These are phyloP conservation scores for Sugiyamaella lignohabitans DNA, from an alignment of 805 yeast genomes.

Conservation along the genomic window DNA sequence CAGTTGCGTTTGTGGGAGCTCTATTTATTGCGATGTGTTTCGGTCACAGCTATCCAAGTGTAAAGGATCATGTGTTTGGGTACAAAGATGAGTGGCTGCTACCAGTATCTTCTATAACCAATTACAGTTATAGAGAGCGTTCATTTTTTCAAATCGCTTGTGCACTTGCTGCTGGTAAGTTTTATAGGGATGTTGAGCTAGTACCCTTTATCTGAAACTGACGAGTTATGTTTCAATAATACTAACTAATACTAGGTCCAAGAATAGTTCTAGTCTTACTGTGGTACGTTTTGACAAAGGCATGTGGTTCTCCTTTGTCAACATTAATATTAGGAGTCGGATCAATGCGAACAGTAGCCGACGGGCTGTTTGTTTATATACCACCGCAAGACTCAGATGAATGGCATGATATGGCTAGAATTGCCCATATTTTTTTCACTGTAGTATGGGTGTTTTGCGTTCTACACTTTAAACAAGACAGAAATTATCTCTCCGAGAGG, in stretches of 20 bases:
- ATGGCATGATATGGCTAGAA: conserved; percentile 17
- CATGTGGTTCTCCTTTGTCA: conserved; percentile 1
- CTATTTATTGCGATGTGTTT: conserved; percentile 3
- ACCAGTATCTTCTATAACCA: conserved; percentile 79
- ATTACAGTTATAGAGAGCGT: conserved; percentile 60
- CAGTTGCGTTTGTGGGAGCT: conserved; percentile 3
- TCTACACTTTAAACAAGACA: background rate
- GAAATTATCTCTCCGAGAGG: background rate
- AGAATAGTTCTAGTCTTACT: conserved; percentile 51
- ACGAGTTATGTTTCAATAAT: too few species aligned
- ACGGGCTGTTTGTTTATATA: conserved; percentile 84
- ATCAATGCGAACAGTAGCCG: conserved; percentile 59
- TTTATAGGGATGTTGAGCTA: too few species aligned
- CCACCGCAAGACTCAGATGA: conserved; percentile 44
- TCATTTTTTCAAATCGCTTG: conserved; percentile 72
- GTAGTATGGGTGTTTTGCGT: conserved; percentile 17
- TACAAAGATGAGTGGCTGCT: conserved; percentile 33
- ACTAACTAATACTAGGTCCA: conserved; percentile 44
- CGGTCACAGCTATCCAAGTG: conserved; percentile 6
- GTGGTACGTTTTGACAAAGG: conserved; percentile 17
- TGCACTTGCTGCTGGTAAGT: conserved; percentile 54
- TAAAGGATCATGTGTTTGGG: conserved; percentile 1
- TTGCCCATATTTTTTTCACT: conserved; percentile 11
- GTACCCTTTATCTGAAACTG: too few species aligned
- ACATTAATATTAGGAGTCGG: conserved; percentile 40